phyloP scores from a whole-genome alignment of 768 basidiomycete genomes.

The Amanita subjunquillea region DNA sequence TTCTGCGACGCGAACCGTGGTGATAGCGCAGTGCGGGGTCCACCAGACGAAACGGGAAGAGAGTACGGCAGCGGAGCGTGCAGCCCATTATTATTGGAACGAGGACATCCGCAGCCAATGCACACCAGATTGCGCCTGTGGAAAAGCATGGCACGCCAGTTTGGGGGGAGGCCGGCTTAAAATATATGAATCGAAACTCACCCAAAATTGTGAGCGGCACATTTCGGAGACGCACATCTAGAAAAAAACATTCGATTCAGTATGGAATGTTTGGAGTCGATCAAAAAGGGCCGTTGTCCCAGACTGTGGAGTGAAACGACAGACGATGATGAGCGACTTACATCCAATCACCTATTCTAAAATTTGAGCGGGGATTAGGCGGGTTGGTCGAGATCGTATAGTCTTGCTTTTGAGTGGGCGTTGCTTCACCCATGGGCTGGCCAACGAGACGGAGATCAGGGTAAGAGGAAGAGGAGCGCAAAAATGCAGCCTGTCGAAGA shows the following conservation, averaged over 20 bases:
- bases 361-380: constrained; percentile 57
- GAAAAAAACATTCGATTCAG: constrained; percentile 10
- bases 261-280: constrained; percentile 8
- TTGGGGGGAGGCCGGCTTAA: too few species aligned
- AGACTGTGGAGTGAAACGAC: constrained; percentile 4
- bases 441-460: constrained; percentile 15
- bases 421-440: constrained; percentile 10
- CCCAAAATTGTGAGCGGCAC: constrained; percentile 83
- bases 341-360: constrained; percentile 72
- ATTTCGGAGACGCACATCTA: constrained; percentile 60
- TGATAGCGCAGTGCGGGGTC: constrained; percentile 15
- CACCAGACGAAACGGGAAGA: constrained; percentile 3
- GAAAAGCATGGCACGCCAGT: too few species aligned
- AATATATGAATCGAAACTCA: constrained; percentile 28
- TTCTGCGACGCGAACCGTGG: constrained; percentile 20
- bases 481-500: constrained; percentile 9
- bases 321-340: constrained; percentile 22
- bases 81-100: constrained; percentile 22
- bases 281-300: not conserved
- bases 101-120: constrained; percentile 66
- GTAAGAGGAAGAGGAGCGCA: constrained; percentile 19
- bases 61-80: constrained; percentile 10
- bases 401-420: constrained; percentile 18
- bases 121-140: constrained; percentile 68
- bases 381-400: constrained; percentile 62